phyloP scores from a whole-genome alignment of 1,284 basidiomycete genomes.

The Schizophyllum amplum region DNA sequence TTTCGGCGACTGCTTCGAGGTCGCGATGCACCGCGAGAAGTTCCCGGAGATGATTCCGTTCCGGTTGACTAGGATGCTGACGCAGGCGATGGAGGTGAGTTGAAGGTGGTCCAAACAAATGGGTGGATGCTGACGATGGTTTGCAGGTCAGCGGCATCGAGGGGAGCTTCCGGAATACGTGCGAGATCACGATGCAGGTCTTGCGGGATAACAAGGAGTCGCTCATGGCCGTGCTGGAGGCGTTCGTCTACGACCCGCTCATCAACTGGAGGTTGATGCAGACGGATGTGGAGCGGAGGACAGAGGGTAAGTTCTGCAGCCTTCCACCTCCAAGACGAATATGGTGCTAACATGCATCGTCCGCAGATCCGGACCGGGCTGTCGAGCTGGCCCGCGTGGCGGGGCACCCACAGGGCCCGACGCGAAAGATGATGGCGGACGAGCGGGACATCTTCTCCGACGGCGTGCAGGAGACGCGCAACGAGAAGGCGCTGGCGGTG shows the following conservation, averaged over 20 bases:
- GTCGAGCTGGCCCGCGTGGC: slow-evolving; percentile 60
- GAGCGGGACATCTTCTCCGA: slow-evolving; percentile 68
- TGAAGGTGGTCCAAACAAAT: not conserved
- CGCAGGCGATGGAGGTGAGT: slow-evolving; percentile 96
- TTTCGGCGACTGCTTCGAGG: slow-evolving; percentile 94
- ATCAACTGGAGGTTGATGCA: slow-evolving; percentile 86
- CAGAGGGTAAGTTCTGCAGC: slow-evolving; percentile 39
- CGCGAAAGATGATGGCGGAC: slow-evolving; percentile 68
- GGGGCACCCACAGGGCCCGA: slow-evolving; percentile 68
- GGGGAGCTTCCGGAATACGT: slow-evolving; percentile 93
- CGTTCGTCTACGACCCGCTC: slow-evolving; percentile 85
- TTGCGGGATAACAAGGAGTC: slow-evolving; percentile 96
- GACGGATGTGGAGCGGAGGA: slow-evolving; percentile 57
- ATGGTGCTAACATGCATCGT: slow-evolving; percentile 1
- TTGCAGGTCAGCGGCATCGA: slow-evolving; percentile 89
- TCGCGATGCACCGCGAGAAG: slow-evolving; percentile 94
- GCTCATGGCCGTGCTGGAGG: slow-evolving; percentile 95
- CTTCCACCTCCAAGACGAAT: not conserved
- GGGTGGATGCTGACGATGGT: slow-evolving; percentile 8
- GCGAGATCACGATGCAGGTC: slow-evolving; percentile 97
- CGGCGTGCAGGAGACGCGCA: slow-evolving; percentile 79
- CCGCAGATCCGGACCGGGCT: slow-evolving; percentile 39
- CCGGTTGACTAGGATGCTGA: slow-evolving; percentile 96
- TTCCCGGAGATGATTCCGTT: slow-evolving; percentile 99
- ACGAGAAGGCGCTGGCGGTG: slow-evolving; percentile 83